Percentiles rank a stretch among this genome's conserved stretches.
These are phyloP conservation scores for Talaromyces sp. DNA, from an alignment of 2,329 filamentous ascomycete species.

Conservation along the genomic window DNA sequence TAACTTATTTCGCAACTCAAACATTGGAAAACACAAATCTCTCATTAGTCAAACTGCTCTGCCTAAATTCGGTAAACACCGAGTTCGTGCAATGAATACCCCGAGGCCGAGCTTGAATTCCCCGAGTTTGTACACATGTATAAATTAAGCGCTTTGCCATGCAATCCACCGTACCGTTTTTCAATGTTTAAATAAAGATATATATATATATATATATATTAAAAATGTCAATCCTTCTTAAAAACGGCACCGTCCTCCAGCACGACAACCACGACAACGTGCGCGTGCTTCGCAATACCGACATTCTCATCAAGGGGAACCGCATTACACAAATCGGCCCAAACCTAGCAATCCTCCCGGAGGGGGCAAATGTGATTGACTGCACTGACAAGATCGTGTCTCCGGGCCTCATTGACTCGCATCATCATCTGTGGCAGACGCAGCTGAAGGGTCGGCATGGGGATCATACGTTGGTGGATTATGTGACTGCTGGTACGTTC, in stretches of 20 bases:
- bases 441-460: constrained; percentile 3
- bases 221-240: background rate
- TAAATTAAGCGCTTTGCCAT: too few relatives aligned
- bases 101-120: background rate
- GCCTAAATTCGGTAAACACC: background rate
- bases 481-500: constrained; percentile 1
- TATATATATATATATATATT: background rate
- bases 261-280: background rate
- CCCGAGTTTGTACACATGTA: background rate
- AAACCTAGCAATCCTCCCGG: background rate
- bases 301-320: background rate
- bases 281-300: background rate
- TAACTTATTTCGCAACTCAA: background rate
- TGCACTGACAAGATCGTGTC: constrained; percentile 4
- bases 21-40: too few relatives aligned
- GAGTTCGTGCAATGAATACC: background rate
- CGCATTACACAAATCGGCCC: background rate
- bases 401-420: constrained; percentile 6
- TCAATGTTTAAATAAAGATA: background rate
- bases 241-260: background rate
- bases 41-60: background rate
- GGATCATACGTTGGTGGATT: constrained; percentile 2
- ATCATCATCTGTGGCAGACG: constrained; percentile 9
- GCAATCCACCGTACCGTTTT: background rate
- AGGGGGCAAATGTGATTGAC: background rate